phyloP scores from a whole-genome alignment of 495 filamentous ascomycete species.

The Aspergillus affinis region DNA sequence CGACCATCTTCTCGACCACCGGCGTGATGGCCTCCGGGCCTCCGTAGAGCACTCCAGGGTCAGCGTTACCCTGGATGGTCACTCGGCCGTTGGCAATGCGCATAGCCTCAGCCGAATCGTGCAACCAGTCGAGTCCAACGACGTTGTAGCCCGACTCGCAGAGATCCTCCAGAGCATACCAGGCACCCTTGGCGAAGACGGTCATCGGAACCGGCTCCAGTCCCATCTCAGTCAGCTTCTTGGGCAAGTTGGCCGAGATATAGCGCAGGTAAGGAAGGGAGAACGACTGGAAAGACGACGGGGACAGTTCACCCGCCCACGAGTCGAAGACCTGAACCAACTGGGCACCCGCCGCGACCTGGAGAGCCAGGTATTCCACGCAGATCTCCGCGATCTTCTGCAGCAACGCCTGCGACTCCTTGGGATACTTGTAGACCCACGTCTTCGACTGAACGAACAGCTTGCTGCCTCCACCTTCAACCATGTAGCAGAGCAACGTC shows the following conservation, averaged over 20 bases:
- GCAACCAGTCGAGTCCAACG: conserved; percentile 91
- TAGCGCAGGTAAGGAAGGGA: conserved; percentile 81
- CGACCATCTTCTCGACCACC: conserved; percentile 78
- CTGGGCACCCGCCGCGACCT: conserved; percentile 89
- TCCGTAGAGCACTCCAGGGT: conserved; percentile 91
- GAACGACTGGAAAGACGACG: conserved; percentile 76
- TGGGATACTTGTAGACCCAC: conserved; percentile 89
- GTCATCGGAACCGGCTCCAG: conserved; percentile 89
- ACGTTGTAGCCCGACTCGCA: conserved; percentile 90
- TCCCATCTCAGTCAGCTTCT: conserved; percentile 65
- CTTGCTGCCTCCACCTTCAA: conserved; percentile 93
- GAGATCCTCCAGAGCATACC: conserved; percentile 86
- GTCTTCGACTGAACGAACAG: conserved; percentile 88
- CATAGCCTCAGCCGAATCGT: conserved; percentile 82
- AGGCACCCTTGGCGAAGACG: conserved; percentile 99
- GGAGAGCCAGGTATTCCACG: conserved; percentile 88
- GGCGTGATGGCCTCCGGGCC: conserved; percentile 73
- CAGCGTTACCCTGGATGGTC: conserved; percentile 90
- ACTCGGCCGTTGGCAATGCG: conserved; percentile 72
- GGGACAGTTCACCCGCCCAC: conserved; percentile 92
- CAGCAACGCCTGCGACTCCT: conserved; percentile 74
- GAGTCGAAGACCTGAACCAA: conserved; percentile 98
- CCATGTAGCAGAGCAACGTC: conserved; percentile 98
- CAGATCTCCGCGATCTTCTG: conserved; percentile 91
- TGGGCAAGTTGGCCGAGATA: conserved; percentile 77